phyloP scores from a whole-genome alignment of 1,284 basidiomycete genomes.

The Fomitiporia mediterranea region DNA sequence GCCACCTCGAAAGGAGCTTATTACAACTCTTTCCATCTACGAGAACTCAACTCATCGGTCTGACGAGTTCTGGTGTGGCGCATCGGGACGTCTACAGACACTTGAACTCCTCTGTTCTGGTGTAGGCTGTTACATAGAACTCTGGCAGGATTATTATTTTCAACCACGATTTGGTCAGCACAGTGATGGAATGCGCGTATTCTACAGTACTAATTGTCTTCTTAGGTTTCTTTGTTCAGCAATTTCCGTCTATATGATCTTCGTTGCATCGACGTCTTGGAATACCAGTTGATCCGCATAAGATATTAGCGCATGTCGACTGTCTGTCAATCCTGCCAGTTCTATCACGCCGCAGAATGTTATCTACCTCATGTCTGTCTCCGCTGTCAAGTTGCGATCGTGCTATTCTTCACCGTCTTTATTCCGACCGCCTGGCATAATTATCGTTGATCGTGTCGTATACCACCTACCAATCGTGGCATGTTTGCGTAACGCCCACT shows the following conservation, averaged over 20 bases:
- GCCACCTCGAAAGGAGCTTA: slow-evolving; percentile 8
- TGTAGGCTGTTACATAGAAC: slow-evolving; percentile 16
- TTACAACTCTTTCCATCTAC: background rate
- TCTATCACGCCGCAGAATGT: background rate
- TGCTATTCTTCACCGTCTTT: slow-evolving; percentile 15
- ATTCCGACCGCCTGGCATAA: slow-evolving; percentile 17
- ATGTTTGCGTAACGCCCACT: slow-evolving; percentile 18
- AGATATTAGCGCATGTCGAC: background rate
- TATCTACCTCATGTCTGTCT: background rate
- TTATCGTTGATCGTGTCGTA: slow-evolving; percentile 18
- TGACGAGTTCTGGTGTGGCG: slow-evolving; percentile 20
- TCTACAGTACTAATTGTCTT: background rate
- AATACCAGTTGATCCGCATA: background rate
- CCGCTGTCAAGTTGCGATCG: background rate
- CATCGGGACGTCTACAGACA: slow-evolving; percentile 16
- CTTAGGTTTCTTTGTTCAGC: slow-evolving; percentile 17
- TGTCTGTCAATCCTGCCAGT: background rate
- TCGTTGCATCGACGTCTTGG: background rate
- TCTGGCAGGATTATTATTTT: slow-evolving; percentile 19
- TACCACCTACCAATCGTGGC: slow-evolving; percentile 17
- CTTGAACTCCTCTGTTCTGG: slow-evolving; percentile 15
- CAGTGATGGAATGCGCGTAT: background rate
- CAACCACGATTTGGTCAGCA: slow-evolving; percentile 17
- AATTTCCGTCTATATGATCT: slow-evolving; percentile 17
- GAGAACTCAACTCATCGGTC: slow-evolving; percentile 17